phyloP scores from a whole-genome alignment of 73 alveolate species.

The Stentor coeruleus region DNA sequence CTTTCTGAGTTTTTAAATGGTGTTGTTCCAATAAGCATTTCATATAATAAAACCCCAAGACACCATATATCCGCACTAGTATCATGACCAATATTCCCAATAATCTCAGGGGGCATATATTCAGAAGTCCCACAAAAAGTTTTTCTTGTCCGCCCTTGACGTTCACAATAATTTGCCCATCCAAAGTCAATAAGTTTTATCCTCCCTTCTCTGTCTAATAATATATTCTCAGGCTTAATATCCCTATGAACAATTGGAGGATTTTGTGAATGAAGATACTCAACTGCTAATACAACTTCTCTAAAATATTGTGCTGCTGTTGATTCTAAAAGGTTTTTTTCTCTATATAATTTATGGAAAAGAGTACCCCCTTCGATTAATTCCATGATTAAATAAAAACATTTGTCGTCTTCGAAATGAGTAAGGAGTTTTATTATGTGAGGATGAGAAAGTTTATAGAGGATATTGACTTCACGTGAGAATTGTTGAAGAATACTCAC shows the following conservation, averaged over 20 bases:
- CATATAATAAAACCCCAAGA: slow-evolving; percentile 19
- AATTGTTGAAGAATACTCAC: slow-evolving; percentile 33
- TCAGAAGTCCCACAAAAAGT: slow-evolving; percentile 30
- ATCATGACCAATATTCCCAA: slow-evolving; percentile 3
- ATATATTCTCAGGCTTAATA: slow-evolving; percentile 66
- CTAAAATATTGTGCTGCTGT: slow-evolving; percentile 57
- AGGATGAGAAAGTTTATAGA: slow-evolving; percentile 62
- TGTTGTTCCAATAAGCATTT: slow-evolving; percentile 20
- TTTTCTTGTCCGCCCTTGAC: slow-evolving; percentile 22
- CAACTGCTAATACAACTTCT: slow-evolving; percentile 44
- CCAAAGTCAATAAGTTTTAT: slow-evolving; percentile 22
- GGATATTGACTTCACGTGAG: slow-evolving; percentile 75
- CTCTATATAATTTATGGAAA: slow-evolving; percentile 48
- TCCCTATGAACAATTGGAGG: slow-evolving; percentile 66
- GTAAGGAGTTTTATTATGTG: slow-evolving; percentile 67
- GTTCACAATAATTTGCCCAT: slow-evolving; percentile 32
- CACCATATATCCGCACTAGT: background rate
- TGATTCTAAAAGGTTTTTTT: slow-evolving; percentile 50
- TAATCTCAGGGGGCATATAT: slow-evolving; percentile 25
- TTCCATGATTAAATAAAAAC: slow-evolving; percentile 67
- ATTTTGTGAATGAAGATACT: slow-evolving; percentile 52
- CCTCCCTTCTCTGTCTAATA: background rate
- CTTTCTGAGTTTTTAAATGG: background rate
- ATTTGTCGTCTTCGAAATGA: slow-evolving; percentile 56
- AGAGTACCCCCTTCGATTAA: slow-evolving; percentile 72